These are phyloP conservation scores for Aciculosporium take DNA, from an alignment of 2,329 filamentous ascomycete species.

Conservation along the genomic window DNA sequence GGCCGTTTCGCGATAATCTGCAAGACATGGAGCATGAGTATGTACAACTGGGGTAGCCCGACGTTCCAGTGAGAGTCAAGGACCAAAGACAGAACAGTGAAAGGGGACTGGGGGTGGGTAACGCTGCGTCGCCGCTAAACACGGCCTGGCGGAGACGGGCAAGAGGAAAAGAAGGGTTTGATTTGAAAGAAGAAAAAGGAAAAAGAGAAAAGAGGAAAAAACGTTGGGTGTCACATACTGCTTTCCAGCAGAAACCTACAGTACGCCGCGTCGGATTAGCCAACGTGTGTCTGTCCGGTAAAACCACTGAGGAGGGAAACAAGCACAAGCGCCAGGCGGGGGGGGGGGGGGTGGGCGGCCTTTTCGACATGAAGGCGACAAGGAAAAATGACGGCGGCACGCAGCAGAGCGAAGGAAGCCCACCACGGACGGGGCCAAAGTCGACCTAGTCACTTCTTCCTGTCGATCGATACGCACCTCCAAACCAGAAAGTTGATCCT, in stretches of 20 bases:
- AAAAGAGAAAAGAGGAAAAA: background rate
- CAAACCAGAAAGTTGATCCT: conserved; percentile 57
- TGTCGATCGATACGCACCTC: conserved; percentile 51
- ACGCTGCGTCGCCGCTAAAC: background rate
- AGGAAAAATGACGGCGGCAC: conserved; percentile 7
- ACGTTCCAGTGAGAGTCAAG: background rate
- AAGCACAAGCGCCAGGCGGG: conserved; percentile 2
- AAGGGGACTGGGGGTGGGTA: background rate
- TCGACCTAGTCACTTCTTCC: no score
- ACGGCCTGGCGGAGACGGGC: background rate
- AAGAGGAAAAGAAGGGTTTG: conserved; percentile 1
- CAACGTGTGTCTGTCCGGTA: conserved; percentile 1
- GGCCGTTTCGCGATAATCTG: conserved; percentile 55
- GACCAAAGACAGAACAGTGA: background rate
- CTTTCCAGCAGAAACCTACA: conserved; percentile 48
- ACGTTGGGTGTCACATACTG: conserved; percentile 34
- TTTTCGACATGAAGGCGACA: conserved; percentile 9
- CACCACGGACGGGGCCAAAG: conserved; percentile 5
- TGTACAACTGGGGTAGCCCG: background rate
- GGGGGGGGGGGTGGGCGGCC: background rate
- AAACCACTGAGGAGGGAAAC: conserved; percentile 8
- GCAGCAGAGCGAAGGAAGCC: background rate
- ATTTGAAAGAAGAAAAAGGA: no score
- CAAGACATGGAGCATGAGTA: conserved; percentile 5
- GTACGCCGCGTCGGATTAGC: conserved; percentile 5